Conservation (phyloP, 129 eudicot genomes). For the Solidago caesia region DNA sequence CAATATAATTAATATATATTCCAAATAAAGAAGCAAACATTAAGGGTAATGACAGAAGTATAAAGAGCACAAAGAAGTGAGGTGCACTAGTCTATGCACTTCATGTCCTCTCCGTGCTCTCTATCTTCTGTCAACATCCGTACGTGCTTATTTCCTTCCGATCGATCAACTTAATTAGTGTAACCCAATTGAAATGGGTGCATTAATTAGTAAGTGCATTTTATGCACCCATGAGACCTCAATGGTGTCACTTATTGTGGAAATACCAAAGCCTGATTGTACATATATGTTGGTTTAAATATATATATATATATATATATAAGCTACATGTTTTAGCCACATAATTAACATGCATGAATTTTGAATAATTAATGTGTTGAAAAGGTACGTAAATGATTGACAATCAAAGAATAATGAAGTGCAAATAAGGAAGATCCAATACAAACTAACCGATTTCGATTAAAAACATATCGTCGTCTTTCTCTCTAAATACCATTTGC, state of each 20-base stretch:
- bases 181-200: too few relatives aligned
- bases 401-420: not conserved
- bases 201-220: too few relatives aligned
- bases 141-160: not conserved
- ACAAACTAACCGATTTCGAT: not conserved
- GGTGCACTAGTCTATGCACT: slow-evolving; percentile 10
- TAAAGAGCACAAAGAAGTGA: slow-evolving; percentile 38
- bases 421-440: not conserved
- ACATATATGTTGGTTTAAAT: too few relatives aligned
- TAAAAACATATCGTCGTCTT: not conserved
- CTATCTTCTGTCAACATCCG: slow-evolving; percentile 38
- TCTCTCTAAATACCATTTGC: not conserved
- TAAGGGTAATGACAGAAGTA: slow-evolving; percentile 28
- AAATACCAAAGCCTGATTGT: not conserved
- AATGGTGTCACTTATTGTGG: too few relatives aligned
- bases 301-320: too few relatives aligned
- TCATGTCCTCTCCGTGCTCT: slow-evolving; percentile 31
- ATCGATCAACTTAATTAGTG: not conserved
- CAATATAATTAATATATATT: not conserved
- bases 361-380: not conserved
- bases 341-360: too few relatives aligned
- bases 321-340: too few relatives aligned
- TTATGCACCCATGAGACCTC: too few relatives aligned
- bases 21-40: not conserved
- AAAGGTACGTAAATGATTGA: not conserved